Percentiles rank a stretch among this genome's conserved stretches.
Conservation (phyloP, 805 yeast genomes). For the Metschnikowia proteae region DNA sequence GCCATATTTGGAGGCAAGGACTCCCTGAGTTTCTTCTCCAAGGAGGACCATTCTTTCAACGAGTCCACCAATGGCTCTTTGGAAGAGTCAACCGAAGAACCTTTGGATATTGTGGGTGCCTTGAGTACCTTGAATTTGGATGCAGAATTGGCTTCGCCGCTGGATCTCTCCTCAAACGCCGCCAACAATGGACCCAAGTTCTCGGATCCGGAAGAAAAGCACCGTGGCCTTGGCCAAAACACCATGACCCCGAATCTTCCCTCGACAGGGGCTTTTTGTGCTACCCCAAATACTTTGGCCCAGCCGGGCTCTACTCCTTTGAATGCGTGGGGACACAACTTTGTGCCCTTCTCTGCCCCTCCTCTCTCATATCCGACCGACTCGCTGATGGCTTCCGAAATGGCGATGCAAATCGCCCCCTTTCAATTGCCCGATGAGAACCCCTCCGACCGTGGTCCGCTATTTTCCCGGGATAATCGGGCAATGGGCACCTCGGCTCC, state of each 20-base stretch:
- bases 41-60: constrained; percentile 15
- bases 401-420: constrained; percentile 23
- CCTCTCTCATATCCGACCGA: constrained; percentile 27
- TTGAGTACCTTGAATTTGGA: constrained; percentile 45
- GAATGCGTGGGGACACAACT: constrained; percentile 33
- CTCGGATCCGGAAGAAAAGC: not conserved
- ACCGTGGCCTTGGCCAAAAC: constrained; percentile 18
- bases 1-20: constrained; percentile 7
- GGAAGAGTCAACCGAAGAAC: constrained; percentile 16
- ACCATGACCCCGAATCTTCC: constrained; percentile 29
- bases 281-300: constrained; percentile 12
- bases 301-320: constrained; percentile 31
- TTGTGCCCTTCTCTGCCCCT: constrained; percentile 37
- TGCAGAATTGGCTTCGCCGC: constrained; percentile 26
- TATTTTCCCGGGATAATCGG: not conserved
- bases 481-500: constrained; percentile 10
- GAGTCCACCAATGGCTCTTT: constrained; percentile 10
- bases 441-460: constrained; percentile 3
- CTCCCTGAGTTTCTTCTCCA: constrained; percentile 22
- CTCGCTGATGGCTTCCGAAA: constrained; percentile 12
- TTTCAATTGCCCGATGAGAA: constrained; percentile 25
- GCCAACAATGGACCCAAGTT: not conserved
- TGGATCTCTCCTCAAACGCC: not conserved
- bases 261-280: constrained; percentile 18
- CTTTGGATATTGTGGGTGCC: constrained; percentile 47